Conservation (phyloP, 108 stramenopile genomes). For the Conticribra guillardii region DNA sequence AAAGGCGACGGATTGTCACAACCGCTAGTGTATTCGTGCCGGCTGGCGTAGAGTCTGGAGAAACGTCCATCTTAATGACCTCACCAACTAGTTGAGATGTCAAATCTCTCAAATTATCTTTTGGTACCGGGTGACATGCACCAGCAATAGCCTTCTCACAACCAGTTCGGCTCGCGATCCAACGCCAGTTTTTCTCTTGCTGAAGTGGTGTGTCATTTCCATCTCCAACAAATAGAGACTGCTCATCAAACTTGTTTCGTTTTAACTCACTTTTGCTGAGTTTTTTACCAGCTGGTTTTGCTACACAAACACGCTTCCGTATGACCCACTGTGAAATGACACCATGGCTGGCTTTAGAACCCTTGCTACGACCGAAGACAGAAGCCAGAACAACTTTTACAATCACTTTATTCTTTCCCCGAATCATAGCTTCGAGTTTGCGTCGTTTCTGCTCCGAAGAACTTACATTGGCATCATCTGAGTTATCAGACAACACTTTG, state of each 20-base stretch:
- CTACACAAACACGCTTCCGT: conserved; percentile 51
- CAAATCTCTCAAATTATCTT: conserved; percentile 4
- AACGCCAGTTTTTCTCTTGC: conserved; percentile 73
- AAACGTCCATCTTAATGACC: conserved; percentile 54
- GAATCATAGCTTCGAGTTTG: conserved; percentile 55
- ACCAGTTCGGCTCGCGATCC: conserved; percentile 41
- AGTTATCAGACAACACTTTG: conserved; percentile 35
- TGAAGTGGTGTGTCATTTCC: conserved; percentile 59
- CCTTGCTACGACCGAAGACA: conserved; percentile 26
- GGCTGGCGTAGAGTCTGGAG: neutral
- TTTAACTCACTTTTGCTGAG: conserved; percentile 18
- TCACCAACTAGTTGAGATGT: conserved; percentile 58
- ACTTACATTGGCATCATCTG: conserved; percentile 19
- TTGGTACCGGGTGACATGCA: neutral
- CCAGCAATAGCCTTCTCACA: neutral
- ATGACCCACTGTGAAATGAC: conserved; percentile 63
- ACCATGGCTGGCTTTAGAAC: conserved; percentile 16
- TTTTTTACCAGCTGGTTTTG: conserved; percentile 43
- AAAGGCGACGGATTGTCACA: conserved; percentile 60
- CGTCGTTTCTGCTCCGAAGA: conserved; percentile 41
- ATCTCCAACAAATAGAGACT: conserved; percentile 61
- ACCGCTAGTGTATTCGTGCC: conserved; percentile 50
- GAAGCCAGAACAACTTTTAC: conserved; percentile 47
- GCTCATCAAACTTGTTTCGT: neutral
- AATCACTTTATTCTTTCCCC: conserved; percentile 57